Percentiles rank a stretch among this genome's conserved stretches.
Conservation (phyloP, 164 flowering plant genomes). For the Dillenia turbinata region DNA sequence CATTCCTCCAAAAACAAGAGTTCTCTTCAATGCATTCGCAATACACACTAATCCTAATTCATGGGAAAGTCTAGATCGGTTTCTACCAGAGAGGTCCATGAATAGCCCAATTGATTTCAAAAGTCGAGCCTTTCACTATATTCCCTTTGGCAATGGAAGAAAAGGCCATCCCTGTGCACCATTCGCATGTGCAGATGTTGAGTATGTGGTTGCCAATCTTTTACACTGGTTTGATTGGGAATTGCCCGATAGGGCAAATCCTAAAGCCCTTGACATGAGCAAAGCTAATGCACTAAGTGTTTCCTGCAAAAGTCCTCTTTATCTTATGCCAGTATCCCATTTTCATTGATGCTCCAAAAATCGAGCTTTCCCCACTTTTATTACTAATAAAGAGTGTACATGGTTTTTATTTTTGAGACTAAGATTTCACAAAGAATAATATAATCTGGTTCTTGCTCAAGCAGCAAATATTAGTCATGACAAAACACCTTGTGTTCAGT, state of each 20-base stretch:
- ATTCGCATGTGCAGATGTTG: constrained; percentile 7
- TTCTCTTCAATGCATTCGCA: constrained; percentile 26
- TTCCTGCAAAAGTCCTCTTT: constrained; percentile 12
- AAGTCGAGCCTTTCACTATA: constrained; percentile 9
- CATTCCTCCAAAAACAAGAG: constrained; percentile 24
- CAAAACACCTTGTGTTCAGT: no score
- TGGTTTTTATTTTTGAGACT: no score
- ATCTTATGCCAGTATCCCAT: constrained; percentile 1
- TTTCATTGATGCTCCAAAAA: no score
- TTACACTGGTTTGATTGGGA: constrained; percentile 14
- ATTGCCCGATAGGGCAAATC: constrained; percentile 4
- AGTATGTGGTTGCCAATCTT: constrained; percentile 19
- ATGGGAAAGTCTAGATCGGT: constrained; percentile 25
- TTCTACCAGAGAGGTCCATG: constrained; percentile 26
- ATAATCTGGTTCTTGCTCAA: no score
- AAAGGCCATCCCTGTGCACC: constrained; percentile 2
- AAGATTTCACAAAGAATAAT: no score
- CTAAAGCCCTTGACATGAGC: constrained; percentile 14
- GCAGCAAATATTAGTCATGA: no score
- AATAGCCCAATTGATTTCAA: constrained; percentile 8
- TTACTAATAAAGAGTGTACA: no score
- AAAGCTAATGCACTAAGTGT: constrained; percentile 9
- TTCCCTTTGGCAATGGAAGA: constrained; percentile 13
- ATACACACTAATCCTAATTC: constrained; percentile 18
- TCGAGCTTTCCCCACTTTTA: no score